Conservation (phyloP, 225 moss, liverwort and hornwort species). For the Thuidium tamariscinum region DNA sequence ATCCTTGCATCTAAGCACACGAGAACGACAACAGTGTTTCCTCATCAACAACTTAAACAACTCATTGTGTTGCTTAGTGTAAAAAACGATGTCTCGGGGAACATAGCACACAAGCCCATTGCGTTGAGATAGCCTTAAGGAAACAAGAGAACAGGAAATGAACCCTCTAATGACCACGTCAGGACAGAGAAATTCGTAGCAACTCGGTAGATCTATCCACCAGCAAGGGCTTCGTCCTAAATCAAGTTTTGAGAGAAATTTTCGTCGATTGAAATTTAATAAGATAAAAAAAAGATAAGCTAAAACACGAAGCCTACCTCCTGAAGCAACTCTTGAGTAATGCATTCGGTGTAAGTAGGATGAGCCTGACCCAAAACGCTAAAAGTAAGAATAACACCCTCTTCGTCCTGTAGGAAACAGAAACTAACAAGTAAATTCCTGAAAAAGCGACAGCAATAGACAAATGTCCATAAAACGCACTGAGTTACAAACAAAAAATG, state of each 20-base stretch:
- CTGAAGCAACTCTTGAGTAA: slow-evolving; percentile 64
- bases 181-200: not conserved
- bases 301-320: slow-evolving; percentile 41
- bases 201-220: not conserved
- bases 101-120: not conserved
- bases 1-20: slow-evolving; percentile 51
- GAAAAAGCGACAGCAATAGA: not conserved
- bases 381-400: slow-evolving; percentile 36
- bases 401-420: slow-evolving; percentile 49
- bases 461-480: not conserved
- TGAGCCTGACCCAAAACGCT: slow-evolving; percentile 57
- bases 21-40: not conserved
- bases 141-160: not conserved
- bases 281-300: not conserved
- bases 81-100: not conserved
- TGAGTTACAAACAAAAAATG: not conserved
- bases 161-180: not conserved
- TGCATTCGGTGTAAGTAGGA: slow-evolving; percentile 67
- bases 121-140: not conserved
- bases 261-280: not conserved
- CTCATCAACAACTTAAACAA: not conserved
- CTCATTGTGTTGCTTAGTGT: not conserved
- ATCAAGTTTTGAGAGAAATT: not conserved
- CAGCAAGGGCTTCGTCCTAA: not conserved
- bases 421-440: not conserved